phyloP scores from a whole-genome alignment of 257 asterid genomes.

The Solanum microdontum region DNA sequence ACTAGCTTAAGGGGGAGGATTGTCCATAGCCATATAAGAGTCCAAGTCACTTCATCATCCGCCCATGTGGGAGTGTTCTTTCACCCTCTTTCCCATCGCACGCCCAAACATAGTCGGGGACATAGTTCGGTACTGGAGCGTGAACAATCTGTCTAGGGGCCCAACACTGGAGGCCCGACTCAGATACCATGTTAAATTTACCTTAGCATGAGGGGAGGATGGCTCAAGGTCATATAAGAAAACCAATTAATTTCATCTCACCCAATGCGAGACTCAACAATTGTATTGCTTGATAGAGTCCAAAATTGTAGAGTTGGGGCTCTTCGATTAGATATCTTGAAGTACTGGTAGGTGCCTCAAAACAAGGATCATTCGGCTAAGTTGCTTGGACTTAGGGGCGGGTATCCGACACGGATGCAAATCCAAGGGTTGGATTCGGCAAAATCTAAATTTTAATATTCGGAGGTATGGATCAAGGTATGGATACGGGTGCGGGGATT shows the following conservation, averaged over 20 bases:
- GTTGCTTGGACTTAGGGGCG: too few relatives aligned
- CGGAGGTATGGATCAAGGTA: too few relatives aligned
- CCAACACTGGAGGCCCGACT: neutral
- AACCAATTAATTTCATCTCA: neutral
- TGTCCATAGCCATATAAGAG: neutral
- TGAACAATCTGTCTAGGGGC: neutral
- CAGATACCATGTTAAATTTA: neutral
- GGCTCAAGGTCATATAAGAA: neutral
- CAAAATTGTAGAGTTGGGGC: neutral
- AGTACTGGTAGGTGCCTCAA: neutral
- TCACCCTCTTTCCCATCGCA: neutral
- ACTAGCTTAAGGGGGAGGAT: neutral
- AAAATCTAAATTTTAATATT: too few relatives aligned
- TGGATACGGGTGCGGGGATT: too few relatives aligned
- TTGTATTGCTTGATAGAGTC: neutral
- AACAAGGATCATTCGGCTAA: neutral
- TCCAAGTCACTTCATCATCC: neutral
- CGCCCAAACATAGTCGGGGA: neutral
- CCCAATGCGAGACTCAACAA: neutral
- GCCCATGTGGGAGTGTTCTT: neutral
- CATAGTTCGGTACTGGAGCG: neutral
- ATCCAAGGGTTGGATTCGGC: too few relatives aligned
- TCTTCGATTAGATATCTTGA: neutral
- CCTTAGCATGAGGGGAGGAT: neutral
- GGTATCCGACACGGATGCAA: too few relatives aligned